phyloP scores from a whole-genome alignment of 805 yeast species.

The Sungouiella thailandica region DNA sequence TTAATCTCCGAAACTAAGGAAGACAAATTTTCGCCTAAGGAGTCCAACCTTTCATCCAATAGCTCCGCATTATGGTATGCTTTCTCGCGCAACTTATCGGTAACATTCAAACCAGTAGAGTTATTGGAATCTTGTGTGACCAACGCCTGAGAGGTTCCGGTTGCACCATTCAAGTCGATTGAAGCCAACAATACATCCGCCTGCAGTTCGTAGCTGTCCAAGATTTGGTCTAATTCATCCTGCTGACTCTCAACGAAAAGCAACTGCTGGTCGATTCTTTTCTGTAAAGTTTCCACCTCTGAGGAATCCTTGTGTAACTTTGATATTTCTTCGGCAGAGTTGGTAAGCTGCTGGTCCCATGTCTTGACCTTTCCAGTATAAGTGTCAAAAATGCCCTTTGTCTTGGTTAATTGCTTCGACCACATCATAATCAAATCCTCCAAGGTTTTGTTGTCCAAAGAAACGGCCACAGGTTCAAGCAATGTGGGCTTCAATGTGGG shows the following conservation, averaged over 20 bases:
- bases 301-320: slow-evolving; percentile 72
- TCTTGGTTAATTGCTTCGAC: slow-evolving; percentile 77
- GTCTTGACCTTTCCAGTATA: slow-evolving; percentile 70
- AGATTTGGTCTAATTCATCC: slow-evolving; percentile 77
- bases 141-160: slow-evolving; percentile 5
- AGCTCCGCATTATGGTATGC: slow-evolving; percentile 85
- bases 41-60: slow-evolving; percentile 74
- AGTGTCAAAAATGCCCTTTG: slow-evolving; percentile 67
- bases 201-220: slow-evolving; percentile 78
- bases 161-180: slow-evolving; percentile 26
- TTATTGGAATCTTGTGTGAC: slow-evolving; percentile 6
- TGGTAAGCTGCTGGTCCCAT: slow-evolving; percentile 84
- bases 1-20: slow-evolving; percentile 78
- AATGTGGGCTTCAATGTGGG: slow-evolving; percentile 45
- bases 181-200: slow-evolving; percentile 47
- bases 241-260: slow-evolving; percentile 88
- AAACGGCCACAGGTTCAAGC: slow-evolving; percentile 62
- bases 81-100: slow-evolving; percentile 84
- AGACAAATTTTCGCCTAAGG: slow-evolving; percentile 69
- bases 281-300: slow-evolving; percentile 80
- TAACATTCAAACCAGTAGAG: slow-evolving; percentile 36
- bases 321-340: slow-evolving; percentile 80
- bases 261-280: slow-evolving; percentile 80
- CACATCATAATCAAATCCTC: slow-evolving; percentile 91
- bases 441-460: slow-evolving; percentile 84